Base-by-base conservation (phyloP, 2,329 filamentous ascomycete species). In the Aspergillus sp. region DNA sequence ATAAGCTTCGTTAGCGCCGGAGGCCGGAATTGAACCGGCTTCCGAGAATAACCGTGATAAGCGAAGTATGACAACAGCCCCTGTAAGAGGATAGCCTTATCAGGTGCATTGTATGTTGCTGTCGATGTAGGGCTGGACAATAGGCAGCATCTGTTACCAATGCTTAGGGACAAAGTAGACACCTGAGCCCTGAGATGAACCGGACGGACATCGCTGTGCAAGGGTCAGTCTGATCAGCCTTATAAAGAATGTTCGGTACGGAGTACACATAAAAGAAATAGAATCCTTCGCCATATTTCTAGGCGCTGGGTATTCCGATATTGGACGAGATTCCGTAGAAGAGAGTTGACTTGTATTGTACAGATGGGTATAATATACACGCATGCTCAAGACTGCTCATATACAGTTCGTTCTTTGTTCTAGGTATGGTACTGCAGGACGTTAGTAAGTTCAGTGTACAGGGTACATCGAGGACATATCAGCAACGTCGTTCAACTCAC, bases 21-120 rank as follows among this genome's bases (percentile, higher is more conserved):
- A 68, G 68, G 67, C 68, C 68, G 68, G 67, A 69, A 69, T 69
- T 59, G 52, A 57, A 51, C 68, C 67, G 67, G 67, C 67, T 67
- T 70, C 64, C 64, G 64, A 47, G 41, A 57, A 53, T 65, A 64
- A 49, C 64, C 64, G 64, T 39, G 37, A 39, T 39, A 39, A 39
- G 17, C 25, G 13, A 19, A 15, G 37, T 39, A 12, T 19, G 15
- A 39, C 37, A 39, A 20, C 17, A 19, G 17, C 7, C 17, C 1
- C 17, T 30, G 25, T 30, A 13, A 12, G 17, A 20, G 37, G 17
- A 12, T 15, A 22, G 33, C 33, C 33, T 19, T 37, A 37, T 37
- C n/a, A 17, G 9, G 7, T 37, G 33, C 33, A 37, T n/a, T 17
- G n/a, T 30, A 30, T 12, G 10, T 30, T 30, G 9, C 10, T 30